Evolutionary conservation across 495 filamentous ascomycete species (phyloP), one percentile per base, ranked within the genome.

Genomic region (Hyaloscypha hepaticicola): DNA sequence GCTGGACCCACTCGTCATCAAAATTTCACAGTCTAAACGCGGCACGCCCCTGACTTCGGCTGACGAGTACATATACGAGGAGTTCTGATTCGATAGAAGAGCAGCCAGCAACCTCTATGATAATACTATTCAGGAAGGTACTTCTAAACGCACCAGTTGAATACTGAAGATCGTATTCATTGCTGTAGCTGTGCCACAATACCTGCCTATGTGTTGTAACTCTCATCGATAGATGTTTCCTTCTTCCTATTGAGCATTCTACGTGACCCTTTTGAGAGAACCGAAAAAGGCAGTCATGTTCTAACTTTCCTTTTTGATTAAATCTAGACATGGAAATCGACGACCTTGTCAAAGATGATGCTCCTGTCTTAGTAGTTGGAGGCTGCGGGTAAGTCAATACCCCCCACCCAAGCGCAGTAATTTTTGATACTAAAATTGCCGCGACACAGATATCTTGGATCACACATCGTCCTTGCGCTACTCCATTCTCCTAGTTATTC

Each of bases 401-500:
- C 53, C 53, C 53, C 14, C 9, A 5, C 9, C 31, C 31, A 28
- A 7, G 7, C 7, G 53, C 5, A 56, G 28, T 3, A 4, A 16
- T 11, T 16, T n/a, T 14, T 26, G 33, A 33, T 9, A 26, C 24
- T 29, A 2, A 29, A 19, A 19, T 11, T 28, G 31, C 28, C 9
- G 25, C 27, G 26, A 12, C 12, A 16, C 68, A 85, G 87, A 61
- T 89, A 88, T 75, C 80, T 90, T n/a, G 87, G 87, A 71, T 81
- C 83, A 68, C 84, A 88, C 75, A 80, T 89, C 60, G 85, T 88
- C 66, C 76, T 80, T 66, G 70, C 79, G 33, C 78, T 88, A 31
- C 75, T 86, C 60, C 78, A 83, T 70, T 82, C 82, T 73, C 77
- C 72, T 24, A 27, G 21, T 25, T 77, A 79, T 75, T 77, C 84